A percentile compares a stretch with the other conserved stretches of the same genome.
Evolutionary conservation across 2,329 filamentous ascomycete species (phyloP).

Genomic region (Epicoccum nigrum): DNA sequence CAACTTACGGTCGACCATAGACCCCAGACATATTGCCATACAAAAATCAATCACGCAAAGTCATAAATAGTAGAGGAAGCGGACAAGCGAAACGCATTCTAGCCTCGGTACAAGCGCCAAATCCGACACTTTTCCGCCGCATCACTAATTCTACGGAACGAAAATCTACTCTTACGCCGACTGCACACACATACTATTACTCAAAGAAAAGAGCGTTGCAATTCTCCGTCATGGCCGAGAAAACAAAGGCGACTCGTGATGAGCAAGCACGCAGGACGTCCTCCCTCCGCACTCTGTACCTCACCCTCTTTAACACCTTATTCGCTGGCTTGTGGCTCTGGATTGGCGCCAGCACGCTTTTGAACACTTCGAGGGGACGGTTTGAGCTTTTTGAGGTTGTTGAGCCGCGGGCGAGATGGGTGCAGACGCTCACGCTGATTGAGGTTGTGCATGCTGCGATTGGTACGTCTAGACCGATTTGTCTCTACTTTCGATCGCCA

Average conservation of each 20-base stretch:
- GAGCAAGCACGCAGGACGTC: not conserved
- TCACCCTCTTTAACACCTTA: slow-evolving; percentile 31
- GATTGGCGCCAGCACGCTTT: slow-evolving; percentile 13
- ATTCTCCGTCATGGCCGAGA: not conserved
- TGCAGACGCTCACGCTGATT: slow-evolving; percentile 29
- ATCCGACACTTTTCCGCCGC: slow-evolving; percentile 9
- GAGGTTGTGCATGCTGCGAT: slow-evolving; percentile 30
- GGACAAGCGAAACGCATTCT: slow-evolving; percentile 6
- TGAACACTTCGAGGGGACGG: not conserved
- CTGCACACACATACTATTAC: too few species aligned
- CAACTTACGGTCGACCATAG: too few species aligned
- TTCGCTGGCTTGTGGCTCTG: slow-evolving; percentile 29
- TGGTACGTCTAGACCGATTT: slow-evolving; percentile 17
- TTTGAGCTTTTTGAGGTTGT: slow-evolving; percentile 21
- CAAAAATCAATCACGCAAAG: too few species aligned
- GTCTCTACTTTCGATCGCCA: too few species aligned
- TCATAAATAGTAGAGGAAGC: not conserved
- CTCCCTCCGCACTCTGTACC: slow-evolving; percentile 19
- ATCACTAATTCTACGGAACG: slow-evolving; percentile 5
- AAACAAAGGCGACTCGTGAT: not conserved
- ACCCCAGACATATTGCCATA: too few species aligned
- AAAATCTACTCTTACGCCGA: too few species aligned
- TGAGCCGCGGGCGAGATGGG: slow-evolving; percentile 23
- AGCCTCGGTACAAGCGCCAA: slow-evolving; percentile 17
- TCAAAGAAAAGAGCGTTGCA: too few species aligned